These are phyloP conservation scores for Skeletonema grethae DNA, from an alignment of 108 stramenopile genomes.

Conservation along the genomic window DNA sequence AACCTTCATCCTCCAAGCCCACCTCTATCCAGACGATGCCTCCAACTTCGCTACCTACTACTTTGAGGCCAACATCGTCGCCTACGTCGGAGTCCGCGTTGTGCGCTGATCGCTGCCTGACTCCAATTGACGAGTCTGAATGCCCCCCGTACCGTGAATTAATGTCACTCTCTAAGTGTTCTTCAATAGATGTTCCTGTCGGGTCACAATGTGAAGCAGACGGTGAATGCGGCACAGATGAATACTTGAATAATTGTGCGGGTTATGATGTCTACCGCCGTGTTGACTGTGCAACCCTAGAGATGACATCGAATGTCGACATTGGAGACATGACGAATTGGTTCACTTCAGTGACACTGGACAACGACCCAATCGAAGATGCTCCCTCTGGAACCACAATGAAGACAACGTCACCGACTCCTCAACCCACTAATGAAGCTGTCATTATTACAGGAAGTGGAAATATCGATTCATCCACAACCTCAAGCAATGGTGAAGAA, in stretches of 20 bases:
- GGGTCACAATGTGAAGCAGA: conserved; percentile 33
- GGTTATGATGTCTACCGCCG: conserved; percentile 28
- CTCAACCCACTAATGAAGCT: background rate
- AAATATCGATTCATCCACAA: background rate
- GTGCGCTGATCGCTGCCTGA: conserved; percentile 29
- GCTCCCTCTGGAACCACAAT: background rate
- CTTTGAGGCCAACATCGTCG: conserved; percentile 9
- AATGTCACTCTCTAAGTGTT: conserved; percentile 16
- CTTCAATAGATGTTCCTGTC: background rate
- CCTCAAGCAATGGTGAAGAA: background rate
- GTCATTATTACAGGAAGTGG: background rate
- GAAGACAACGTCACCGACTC: background rate
- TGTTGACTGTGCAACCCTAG: conserved; percentile 18
- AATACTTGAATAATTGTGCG: conserved; percentile 24
- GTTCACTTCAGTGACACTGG: background rate
- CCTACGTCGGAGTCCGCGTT: conserved; percentile 3
- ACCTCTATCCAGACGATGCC: conserved; percentile 4
- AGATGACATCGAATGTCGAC: background rate
- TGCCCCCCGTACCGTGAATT: conserved; percentile 16
- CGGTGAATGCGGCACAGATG: conserved; percentile 33
- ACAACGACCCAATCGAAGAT: background rate
- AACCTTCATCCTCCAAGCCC: conserved; percentile 4
- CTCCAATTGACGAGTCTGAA: conserved; percentile 12
- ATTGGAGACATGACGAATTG: background rate
- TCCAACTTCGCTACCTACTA: conserved; percentile 6